A percentile compares a stretch with the other conserved stretches of the same genome.
These are phyloP conservation scores for Penicillium corylophilum DNA, from an alignment of 2,329 filamentous ascomycete genomes.

Conservation along the genomic window DNA sequence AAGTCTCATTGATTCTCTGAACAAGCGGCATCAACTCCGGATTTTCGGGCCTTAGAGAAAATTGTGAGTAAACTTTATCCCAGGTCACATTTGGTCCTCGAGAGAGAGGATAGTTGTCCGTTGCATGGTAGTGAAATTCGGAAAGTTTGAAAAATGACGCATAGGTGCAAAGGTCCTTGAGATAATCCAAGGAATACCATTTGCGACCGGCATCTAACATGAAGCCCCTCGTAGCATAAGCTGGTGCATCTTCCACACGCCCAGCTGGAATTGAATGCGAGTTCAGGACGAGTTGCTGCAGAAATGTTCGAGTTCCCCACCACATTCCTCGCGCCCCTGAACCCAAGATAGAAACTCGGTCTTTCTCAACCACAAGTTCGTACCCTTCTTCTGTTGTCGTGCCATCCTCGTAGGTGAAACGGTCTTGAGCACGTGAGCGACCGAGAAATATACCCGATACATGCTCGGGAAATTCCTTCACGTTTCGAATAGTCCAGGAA, in stretches of 20 bases:
- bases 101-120: slow-evolving; percentile 55
- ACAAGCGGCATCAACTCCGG: slow-evolving; percentile 51
- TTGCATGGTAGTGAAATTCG: slow-evolving; percentile 58
- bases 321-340: slow-evolving; percentile 57
- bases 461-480: slow-evolving; percentile 34
- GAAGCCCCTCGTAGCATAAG: slow-evolving; percentile 52
- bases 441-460: slow-evolving; percentile 47
- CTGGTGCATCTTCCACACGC: slow-evolving; percentile 49
- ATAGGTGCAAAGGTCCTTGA: slow-evolving; percentile 59
- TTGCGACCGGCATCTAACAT: slow-evolving; percentile 57
- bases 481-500: slow-evolving; percentile 44
- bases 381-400: slow-evolving; percentile 52
- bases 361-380: slow-evolving; percentile 39
- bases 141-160: slow-evolving; percentile 63
- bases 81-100: slow-evolving; percentile 51
- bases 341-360: slow-evolving; percentile 48
- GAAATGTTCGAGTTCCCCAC: slow-evolving; percentile 58
- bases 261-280: slow-evolving; percentile 45
- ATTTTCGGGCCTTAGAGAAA: slow-evolving; percentile 54
- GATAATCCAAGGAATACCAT: slow-evolving; percentile 56
- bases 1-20: slow-evolving; percentile 55
- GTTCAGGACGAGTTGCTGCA: slow-evolving; percentile 51
- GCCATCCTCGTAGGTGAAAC: slow-evolving; percentile 51
- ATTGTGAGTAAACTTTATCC: slow-evolving; percentile 55
- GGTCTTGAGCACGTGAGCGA: slow-evolving; percentile 12